These are phyloP conservation scores for Starmerella vaccinii DNA, from an alignment of 805 yeast species.

Conservation along the genomic window DNA sequence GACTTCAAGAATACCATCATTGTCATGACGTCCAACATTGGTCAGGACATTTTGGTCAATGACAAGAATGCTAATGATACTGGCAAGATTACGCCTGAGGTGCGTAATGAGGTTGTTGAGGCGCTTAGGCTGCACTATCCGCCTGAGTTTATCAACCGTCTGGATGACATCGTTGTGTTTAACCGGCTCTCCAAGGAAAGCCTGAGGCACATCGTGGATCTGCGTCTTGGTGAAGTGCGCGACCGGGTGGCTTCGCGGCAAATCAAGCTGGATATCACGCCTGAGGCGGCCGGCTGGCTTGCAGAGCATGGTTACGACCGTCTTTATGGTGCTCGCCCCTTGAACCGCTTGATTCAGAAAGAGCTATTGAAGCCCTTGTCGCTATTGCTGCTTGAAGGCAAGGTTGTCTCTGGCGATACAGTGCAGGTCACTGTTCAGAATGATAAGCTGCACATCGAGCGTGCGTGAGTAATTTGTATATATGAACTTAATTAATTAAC, in stretches of 20 bases:
- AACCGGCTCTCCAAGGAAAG: conserved; percentile 75
- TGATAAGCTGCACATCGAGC: conserved; percentile 31
- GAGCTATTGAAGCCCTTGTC: conserved; percentile 84
- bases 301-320: conserved; percentile 84
- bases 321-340: conserved; percentile 89
- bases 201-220: conserved; percentile 69
- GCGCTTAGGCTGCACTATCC: conserved; percentile 66
- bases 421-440: conserved; percentile 42
- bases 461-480: not conserved
- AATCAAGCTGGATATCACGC: conserved; percentile 47
- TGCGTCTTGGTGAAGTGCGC: conserved; percentile 71
- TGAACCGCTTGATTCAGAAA: conserved; percentile 81
- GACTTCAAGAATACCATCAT: conserved; percentile 92
- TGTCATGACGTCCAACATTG: conserved; percentile 94
- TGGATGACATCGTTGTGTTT: conserved; percentile 89
- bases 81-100: conserved; percentile 42
- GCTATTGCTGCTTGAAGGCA: conserved; percentile 64
- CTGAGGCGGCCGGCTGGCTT: conserved; percentile 65
- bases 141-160: conserved; percentile 89
- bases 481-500: not conserved
- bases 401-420: conserved; percentile 48
- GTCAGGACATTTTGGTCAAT: conserved; percentile 80
- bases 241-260: conserved; percentile 70
- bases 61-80: conserved; percentile 41
- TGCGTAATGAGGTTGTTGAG: conserved; percentile 53